Evolutionary conservation across 2,329 filamentous ascomycete species (phyloP).

Genomic region (Helotiales sp.): DNA sequence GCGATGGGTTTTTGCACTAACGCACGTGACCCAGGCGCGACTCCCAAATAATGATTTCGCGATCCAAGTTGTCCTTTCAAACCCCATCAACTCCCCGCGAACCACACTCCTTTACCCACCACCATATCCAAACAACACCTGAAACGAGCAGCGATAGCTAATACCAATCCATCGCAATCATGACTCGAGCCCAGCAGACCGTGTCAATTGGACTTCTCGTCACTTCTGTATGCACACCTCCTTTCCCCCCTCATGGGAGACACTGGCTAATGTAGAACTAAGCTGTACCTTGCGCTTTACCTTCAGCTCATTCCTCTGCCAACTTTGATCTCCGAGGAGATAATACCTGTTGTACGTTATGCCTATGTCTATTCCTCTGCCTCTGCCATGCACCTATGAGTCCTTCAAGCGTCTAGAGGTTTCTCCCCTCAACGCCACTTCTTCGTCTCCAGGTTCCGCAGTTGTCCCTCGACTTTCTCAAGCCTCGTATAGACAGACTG

Average conservation of each 20-base stretch:
- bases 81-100: constrained; percentile 34
- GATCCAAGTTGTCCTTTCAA: constrained; percentile 20
- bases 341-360: constrained; percentile 83
- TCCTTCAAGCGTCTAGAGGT: neutral
- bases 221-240: constrained; percentile 69
- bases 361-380: constrained; percentile 5
- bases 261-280: constrained; percentile 47
- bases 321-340: constrained; percentile 75
- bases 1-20: neutral
- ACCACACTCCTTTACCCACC: constrained; percentile 40
- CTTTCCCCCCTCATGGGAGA: constrained; percentile 11
- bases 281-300: constrained; percentile 91
- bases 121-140: neutral
- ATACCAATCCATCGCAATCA: constrained; percentile 52
- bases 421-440: neutral
- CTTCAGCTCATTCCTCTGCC: constrained; percentile 84
- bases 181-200: constrained; percentile 95
- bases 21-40: constrained; percentile 28
- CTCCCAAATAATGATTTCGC: constrained; percentile 20
- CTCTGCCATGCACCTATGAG: neutral
- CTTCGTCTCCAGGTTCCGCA: neutral
- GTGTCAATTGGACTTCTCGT: constrained; percentile 86
- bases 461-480: neutral
- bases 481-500: neutral
- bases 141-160: neutral